Conservation (phyloP, 2,329 filamentous ascomycete genomes). For the Diaporthe eres region DNA sequence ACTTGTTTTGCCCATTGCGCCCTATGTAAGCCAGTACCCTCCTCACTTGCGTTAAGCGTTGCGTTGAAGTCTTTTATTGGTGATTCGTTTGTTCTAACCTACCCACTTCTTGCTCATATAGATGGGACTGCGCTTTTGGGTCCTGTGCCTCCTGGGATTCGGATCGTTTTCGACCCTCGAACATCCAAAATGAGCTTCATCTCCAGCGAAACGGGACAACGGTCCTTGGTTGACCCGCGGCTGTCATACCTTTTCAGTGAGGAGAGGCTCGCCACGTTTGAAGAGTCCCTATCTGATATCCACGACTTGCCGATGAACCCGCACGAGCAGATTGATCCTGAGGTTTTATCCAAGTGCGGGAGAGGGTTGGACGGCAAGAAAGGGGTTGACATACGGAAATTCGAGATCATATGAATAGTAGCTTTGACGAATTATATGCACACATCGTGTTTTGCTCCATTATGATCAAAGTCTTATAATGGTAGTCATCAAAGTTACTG, state of each 20-base stretch:
- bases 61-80: neutral
- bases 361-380: neutral
- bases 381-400: conserved; percentile 7
- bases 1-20: conserved; percentile 15
- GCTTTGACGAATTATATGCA: neutral
- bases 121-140: conserved; percentile 3
- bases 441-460: no score
- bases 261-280: neutral
- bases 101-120: neutral
- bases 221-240: conserved; percentile 1
- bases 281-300: neutral
- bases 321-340: neutral
- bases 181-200: conserved; percentile 1
- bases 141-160: neutral
- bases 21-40: neutral
- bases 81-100: neutral
- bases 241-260: neutral
- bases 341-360: neutral
- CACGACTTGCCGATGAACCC: neutral
- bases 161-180: neutral
- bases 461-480: no score
- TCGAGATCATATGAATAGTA: conserved; percentile 5
- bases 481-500: no score
- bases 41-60: neutral
- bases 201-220: neutral